Evolutionary conservation across 139 green algal species (phyloP).

Genomic region (Closterium sp.): DNA sequence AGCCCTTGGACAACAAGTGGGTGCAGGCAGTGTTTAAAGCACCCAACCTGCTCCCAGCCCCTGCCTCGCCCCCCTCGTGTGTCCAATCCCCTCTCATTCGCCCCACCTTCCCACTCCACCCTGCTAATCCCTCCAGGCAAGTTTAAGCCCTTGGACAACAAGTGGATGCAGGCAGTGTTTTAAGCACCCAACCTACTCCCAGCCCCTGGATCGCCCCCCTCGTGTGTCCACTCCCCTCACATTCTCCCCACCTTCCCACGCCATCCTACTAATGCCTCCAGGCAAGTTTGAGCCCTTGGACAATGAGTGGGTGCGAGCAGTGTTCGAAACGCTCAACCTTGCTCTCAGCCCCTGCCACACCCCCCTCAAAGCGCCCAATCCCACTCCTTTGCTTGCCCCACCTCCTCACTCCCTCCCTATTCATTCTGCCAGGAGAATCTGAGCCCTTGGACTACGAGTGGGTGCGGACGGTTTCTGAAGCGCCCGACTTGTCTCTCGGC

Average conservation of each 20-base stretch:
- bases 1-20: slow-evolving; percentile 16
- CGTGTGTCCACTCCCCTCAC: not conserved
- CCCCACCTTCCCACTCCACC: too few relatives aligned
- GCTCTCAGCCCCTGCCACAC: too few relatives aligned
- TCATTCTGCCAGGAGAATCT: slow-evolving; percentile 42
- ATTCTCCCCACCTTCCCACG: not conserved
- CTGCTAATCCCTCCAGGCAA: slow-evolving; percentile 9
- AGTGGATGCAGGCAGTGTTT: slow-evolving; percentile 29
- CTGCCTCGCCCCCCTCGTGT: too few relatives aligned
- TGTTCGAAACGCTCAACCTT: too few relatives aligned
- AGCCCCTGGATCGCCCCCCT: too few relatives aligned
- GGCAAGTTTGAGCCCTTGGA: slow-evolving; percentile 31
- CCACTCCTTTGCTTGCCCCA: too few relatives aligned
- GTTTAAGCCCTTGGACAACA: slow-evolving; percentile 21
- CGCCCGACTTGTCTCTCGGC: too few relatives aligned
- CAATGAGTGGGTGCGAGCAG: slow-evolving; percentile 20
- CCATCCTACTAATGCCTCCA: not conserved
- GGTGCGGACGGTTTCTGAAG: slow-evolving; percentile 20
- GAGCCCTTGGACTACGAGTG: slow-evolving; percentile 10
- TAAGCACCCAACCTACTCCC: not conserved
- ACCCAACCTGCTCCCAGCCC: too few relatives aligned
- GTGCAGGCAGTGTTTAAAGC: slow-evolving; percentile 25
- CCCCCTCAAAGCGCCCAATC: too few relatives aligned
- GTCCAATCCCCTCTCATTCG: too few relatives aligned
- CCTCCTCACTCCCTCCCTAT: too few relatives aligned